Evolutionary conservation across 2,329 filamentous ascomycete species (phyloP).

Genomic region (Cyclaneusma minus): DNA sequence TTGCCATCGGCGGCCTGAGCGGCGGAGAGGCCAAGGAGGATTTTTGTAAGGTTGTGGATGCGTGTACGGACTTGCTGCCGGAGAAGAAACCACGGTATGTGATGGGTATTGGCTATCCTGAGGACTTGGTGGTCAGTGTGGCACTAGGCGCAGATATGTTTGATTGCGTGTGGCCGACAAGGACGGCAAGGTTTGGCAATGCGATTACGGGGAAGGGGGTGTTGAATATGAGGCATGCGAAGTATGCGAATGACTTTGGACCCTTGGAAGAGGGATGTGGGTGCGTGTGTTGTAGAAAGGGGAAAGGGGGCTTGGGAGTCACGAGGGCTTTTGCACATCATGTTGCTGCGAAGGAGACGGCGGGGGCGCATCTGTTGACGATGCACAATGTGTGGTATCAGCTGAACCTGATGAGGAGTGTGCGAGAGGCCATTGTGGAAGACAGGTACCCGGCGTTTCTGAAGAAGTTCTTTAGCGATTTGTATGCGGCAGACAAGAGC

Average conservation of each 20-base stretch:
- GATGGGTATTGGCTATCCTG: constrained; percentile 96
- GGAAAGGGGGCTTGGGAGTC: constrained; percentile 60
- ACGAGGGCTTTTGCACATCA: constrained; percentile 86
- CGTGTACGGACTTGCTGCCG: constrained; percentile 74
- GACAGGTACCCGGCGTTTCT: constrained; percentile 70
- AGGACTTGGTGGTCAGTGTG: constrained; percentile 85
- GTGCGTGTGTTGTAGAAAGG: constrained; percentile 60
- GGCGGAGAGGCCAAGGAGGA: constrained; percentile 89
- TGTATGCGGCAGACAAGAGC: constrained; percentile 47
- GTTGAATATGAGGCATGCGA: constrained; percentile 68
- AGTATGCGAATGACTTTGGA: constrained; percentile 64
- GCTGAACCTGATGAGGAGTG: constrained; percentile 63
- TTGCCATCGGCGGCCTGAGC: constrained; percentile 88
- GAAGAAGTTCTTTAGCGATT: constrained; percentile 57
- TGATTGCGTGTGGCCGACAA: constrained; percentile 96
- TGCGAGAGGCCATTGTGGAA: constrained; percentile 63
- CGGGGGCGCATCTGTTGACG: constrained; percentile 68
- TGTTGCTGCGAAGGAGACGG: constrained; percentile 85
- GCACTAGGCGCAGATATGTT: constrained; percentile 98
- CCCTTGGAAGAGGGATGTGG: constrained; percentile 72
- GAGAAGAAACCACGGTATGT: constrained; percentile 94
- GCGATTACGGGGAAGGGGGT: constrained; percentile 70
- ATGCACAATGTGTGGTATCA: constrained; percentile 96
- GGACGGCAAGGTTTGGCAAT: constrained; percentile 91
- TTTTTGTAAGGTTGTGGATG: constrained; percentile 78